Evolutionary conservation across 1,139 yeast species (phyloP), one percentile per base, ranked within the genome.

Genomic region (Ashbya aceris): DNA sequence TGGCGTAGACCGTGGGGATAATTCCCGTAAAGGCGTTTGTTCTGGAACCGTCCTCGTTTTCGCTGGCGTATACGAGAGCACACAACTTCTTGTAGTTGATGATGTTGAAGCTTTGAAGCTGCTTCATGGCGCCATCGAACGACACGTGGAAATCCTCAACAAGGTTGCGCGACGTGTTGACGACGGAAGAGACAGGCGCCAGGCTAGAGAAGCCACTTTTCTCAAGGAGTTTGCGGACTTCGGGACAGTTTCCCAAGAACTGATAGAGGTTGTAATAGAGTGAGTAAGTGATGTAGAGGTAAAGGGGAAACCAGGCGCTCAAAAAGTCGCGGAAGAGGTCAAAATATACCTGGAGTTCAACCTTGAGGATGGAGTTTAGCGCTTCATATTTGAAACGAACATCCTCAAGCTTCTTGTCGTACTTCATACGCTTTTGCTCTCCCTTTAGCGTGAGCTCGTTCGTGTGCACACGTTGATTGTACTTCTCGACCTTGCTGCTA

Each of bases 211-310:
- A 34, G 27, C 37, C 37, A 8, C 37, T 34, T 23, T 34, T 34
- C 37, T 34, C 37, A 9, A 34, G 29, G 3, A 34, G 29, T 14
- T 34, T 34, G 12, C 48, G 46, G 26, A 48, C 44, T 39, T 52
- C 55, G 7, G 51, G 46, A 28, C 52, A 48, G 28, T 39, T 45
- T 34, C 47, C 44, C 31, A 47, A 44, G 41, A 47, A 51, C 23
- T 46, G 46, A 36, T 50, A 44, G 37, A 54, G 37, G 11, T 48
- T 51, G 36, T 49, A 50, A 10, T 50, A 44, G 14, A 54, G 44
- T 14, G 56, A 45, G 23, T 48, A 44, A 6, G 47, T 44, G 27
- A 52, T 49, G 41, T 43, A 50, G 28, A 48, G 50, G 45, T 47
- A 53, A 32, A 43, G 40, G 13, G 42, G 40, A 26, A 49, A 50